Evolutionary conservation across 345 rosid species (phyloP), one percentile per base, ranked within the genome.

Genomic region (Chamaenerion angustifolium): DNA sequence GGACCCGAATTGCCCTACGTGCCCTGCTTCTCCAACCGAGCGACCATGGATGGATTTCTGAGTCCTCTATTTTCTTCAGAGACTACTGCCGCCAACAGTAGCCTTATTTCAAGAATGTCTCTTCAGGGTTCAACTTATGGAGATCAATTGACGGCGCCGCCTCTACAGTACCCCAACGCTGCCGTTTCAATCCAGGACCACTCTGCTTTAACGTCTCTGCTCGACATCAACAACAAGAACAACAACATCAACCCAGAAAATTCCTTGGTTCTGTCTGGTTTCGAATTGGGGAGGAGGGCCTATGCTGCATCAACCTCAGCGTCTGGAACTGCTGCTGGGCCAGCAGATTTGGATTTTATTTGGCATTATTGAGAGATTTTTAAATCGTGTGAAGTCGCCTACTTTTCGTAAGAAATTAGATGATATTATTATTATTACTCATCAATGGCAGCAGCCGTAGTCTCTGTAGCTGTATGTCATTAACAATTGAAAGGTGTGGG

Each of bases 21-120:
- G 83, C 81, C 82, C 83, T 81, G 92, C 88, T 75, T 77, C 88
- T 68, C 92, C 86, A 76, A 60, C 62, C 64, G 37, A 31, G 1
- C 37, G 37, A 7, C 37, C 21, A 46, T 40, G 13, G 54, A 57
- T 25, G 68, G 56, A 42, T 55, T 11, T 59, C 63, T 72, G 56
- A 69, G 40, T 78, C 71, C 68, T 58, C 67, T 69, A 4, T 46
- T 64, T 40, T 54, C 72, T 16, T 52, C 67, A 0, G 37, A 31
- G 8, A 64, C 55, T 27, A 45, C 63, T 6, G 4, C 52, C 0
- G n/a, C 23, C 18, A 12, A 18, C 35, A n/a, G 15, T 0, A 40
- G 51, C 7, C 41, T 14, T 61, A 69, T 62, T 12, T 58, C 74
- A n/a, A 65, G 68, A 46, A 43, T 62, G 43, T 74, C 76, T 8